Percentiles rank a stretch among this genome's conserved stretches.
Evolutionary conservation across 1,139 yeast genomes (phyloP).

Genomic region (Kurtzmaniella quercitrusa): DNA sequence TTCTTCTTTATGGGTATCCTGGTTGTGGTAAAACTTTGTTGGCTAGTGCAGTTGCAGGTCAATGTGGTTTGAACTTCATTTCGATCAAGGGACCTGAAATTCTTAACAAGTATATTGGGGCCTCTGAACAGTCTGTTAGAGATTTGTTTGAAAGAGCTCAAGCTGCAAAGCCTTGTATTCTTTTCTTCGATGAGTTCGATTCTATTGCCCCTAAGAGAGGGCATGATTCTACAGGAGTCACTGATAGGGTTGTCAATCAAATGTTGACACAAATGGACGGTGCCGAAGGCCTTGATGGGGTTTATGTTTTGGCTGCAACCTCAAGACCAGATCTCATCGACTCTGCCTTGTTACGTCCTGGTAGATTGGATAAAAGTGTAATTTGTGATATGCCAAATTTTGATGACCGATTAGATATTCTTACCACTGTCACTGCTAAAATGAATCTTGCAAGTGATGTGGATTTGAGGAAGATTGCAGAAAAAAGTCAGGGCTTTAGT

Average conservation of each 20-base stretch:
- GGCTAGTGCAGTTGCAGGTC: slow-evolving; percentile 92
- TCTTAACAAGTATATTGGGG: slow-evolving; percentile 93
- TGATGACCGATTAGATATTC: slow-evolving; percentile 70
- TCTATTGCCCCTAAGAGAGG: slow-evolving; percentile 98
- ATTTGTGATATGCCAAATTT: slow-evolving; percentile 81
- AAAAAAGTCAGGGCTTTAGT: slow-evolving; percentile 68
- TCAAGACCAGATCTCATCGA: slow-evolving; percentile 94
- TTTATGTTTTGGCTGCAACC: slow-evolving; percentile 94
- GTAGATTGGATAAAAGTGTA: slow-evolving; percentile 88
- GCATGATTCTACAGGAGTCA: slow-evolving; percentile 96
- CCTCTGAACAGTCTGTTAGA: slow-evolving; percentile 91
- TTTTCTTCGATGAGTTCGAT: slow-evolving; percentile 95
- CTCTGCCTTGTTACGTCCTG: slow-evolving; percentile 91
- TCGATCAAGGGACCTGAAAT: slow-evolving; percentile 96
- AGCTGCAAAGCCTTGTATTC: slow-evolving; percentile 88
- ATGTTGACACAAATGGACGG: slow-evolving; percentile 99
- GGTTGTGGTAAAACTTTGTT: slow-evolving; percentile 95
- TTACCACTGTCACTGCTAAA: slow-evolving; percentile 55
- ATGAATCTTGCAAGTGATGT: slow-evolving; percentile 52
- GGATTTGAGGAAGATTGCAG: slow-evolving; percentile 53
- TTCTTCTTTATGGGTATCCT: slow-evolving; percentile 89
- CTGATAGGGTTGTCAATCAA: slow-evolving; percentile 96
- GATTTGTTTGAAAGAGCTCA: slow-evolving; percentile 93
- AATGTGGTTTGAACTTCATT: slow-evolving; percentile 90
- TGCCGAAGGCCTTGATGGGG: slow-evolving; percentile 97